Evolutionary conservation across 345 rosid genomes (phyloP), one percentile per base, ranked within the genome.

Genomic region (Populus nigra): DNA sequence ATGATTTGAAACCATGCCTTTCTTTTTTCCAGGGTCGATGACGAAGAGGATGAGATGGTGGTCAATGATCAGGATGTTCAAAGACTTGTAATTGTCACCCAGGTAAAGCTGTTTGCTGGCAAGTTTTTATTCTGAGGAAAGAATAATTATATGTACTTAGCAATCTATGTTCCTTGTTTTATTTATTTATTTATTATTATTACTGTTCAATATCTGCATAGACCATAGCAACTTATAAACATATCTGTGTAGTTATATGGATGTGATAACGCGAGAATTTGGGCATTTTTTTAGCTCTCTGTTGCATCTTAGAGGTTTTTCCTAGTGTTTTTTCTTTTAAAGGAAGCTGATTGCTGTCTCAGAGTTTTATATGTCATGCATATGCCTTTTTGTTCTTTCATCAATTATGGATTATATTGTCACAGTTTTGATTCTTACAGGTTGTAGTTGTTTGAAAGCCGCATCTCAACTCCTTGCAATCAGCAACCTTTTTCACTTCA

Each of bases 61-160:
- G 92, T 83, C 80, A 85, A 87, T 72, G 96, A 93, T 86, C 94
- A 87, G 73, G 93, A 92, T 90, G 95, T 96, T 82, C 95, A 93
- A 62, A 91, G 92, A 80, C 98, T 96, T 57, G 97, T 96, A 69
- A 96, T 94, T 83, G 99, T 93, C 69, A 93, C 97, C 74, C 98
- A 91, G 97, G 98, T 92, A 90, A 55, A 73, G 61, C 43, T 68
- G 57, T 43, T 73, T 62, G 16, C 5, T 3, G 8, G 71, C 72
- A 65, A 36, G 65, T 33, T 75, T 12, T 25, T 38, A 61, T 57
- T 39, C 18, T 8, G 29, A 22, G 38, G 31, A 23, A 63, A 57
- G 63, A 22, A 57, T 57, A 57, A 57, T 57, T 62, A 27, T 27
- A 6, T 7, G 20, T 71, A 11, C 49, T 25, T 62, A 41, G 7